A percentile compares a stretch with the other conserved stretches of the same genome.
These are phyloP conservation scores for Sporothrix curviconia DNA, from an alignment of 2,329 filamentous ascomycete genomes.

Conservation along the genomic window DNA sequence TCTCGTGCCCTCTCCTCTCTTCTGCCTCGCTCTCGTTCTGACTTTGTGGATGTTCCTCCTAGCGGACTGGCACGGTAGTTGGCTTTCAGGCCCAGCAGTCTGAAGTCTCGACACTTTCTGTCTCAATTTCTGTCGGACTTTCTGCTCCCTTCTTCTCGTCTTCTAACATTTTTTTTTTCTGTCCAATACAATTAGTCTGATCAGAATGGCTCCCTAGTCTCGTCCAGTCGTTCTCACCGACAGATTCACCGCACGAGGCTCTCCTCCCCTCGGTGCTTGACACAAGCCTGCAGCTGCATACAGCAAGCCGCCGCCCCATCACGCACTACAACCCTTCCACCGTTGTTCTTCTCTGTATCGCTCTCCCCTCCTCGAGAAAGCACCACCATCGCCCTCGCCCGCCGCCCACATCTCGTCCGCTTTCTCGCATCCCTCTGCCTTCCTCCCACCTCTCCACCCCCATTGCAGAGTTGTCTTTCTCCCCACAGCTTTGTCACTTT, in stretches of 20 bases:
- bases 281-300: background rate
- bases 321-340: background rate
- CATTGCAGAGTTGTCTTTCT: background rate
- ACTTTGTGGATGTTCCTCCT: background rate
- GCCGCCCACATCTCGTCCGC: background rate
- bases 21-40: background rate
- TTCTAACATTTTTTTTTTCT: background rate
- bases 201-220: too few species aligned
- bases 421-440: background rate
- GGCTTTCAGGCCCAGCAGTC: background rate
- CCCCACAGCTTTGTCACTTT: background rate
- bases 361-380: background rate
- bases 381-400: background rate
- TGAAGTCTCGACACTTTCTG: too few species aligned
- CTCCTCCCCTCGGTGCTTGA: background rate
- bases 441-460: constrained; percentile 1
- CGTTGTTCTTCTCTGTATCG: background rate
- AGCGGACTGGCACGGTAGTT: background rate
- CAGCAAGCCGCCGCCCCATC: background rate
- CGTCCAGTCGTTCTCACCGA: background rate
- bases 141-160: background rate
- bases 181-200: too few species aligned
- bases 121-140: too few species aligned
- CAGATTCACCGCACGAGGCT: background rate
- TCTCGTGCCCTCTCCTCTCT: constrained; percentile 2